Conservation (phyloP, 768 basidiomycete species). For the Pleurotus ostreatus region DNA sequence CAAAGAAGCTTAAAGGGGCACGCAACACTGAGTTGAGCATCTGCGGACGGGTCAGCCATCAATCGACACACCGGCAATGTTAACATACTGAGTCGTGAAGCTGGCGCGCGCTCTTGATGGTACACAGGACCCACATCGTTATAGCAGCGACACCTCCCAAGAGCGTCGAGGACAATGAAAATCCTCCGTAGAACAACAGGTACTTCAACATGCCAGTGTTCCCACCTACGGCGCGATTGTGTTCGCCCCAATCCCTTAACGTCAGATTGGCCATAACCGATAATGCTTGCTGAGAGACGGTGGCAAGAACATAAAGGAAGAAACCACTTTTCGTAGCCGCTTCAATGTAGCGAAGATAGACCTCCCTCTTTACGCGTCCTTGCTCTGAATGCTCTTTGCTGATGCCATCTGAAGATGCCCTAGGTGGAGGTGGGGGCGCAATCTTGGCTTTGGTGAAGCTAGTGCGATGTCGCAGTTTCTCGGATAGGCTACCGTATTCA, state of each 20-base stretch:
- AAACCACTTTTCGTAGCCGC: conserved; percentile 79
- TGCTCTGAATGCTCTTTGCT: conserved; percentile 74
- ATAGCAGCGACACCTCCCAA: conserved; percentile 54
- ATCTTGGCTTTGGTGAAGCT: conserved; percentile 59
- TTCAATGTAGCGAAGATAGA: conserved; percentile 75
- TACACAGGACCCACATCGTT: conserved; percentile 74
- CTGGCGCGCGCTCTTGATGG: conserved; percentile 65
- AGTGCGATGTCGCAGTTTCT: conserved; percentile 52
- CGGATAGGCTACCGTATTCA: conserved; percentile 17
- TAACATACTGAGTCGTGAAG: conserved; percentile 71
- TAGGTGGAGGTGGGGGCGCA: conserved; percentile 34
- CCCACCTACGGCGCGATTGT: conserved; percentile 56
- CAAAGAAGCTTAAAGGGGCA: conserved; percentile 86
- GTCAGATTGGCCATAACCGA: conserved; percentile 64
- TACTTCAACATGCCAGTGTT: conserved; percentile 59
- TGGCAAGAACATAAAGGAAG: conserved; percentile 52
- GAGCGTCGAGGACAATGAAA: conserved; percentile 55
- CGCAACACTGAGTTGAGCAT: conserved; percentile 80
- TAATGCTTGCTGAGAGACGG: conserved; percentile 48
- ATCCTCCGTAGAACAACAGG: conserved; percentile 62
- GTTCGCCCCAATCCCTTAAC: conserved; percentile 80
- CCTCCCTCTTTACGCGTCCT: conserved; percentile 72
- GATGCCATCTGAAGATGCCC: conserved; percentile 40
- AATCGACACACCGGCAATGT: not conserved
- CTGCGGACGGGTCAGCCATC: conserved; percentile 27